phyloP scores from a whole-genome alignment of 371 early-diverging fungal genomes.

The Syncephalis fuscata region DNA sequence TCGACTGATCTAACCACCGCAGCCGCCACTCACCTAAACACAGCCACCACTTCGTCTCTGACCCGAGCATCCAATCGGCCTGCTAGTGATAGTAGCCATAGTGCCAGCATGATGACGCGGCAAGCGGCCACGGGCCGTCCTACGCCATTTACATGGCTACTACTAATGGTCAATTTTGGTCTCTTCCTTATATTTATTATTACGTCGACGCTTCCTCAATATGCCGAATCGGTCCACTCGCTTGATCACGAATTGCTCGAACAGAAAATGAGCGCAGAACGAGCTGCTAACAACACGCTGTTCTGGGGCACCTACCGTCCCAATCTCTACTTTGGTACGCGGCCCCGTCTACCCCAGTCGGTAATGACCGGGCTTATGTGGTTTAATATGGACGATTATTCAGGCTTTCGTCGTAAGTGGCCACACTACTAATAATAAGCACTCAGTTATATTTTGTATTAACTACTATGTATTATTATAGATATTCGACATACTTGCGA shows the following conservation, averaged over 20 bases:
- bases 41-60: no score
- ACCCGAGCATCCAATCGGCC: no score
- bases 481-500: conserved; percentile 80
- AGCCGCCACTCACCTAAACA: no score
- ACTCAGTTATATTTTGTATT: neutral
- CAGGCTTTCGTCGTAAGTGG: conserved; percentile 29
- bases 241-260: neutral
- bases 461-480: conserved; percentile 6
- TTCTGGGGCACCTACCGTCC: conserved; percentile 92
- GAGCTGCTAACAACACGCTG: conserved; percentile 8
- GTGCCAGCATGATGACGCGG: no score
- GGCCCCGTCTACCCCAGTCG: conserved; percentile 58
- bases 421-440: neutral
- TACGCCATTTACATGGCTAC: no score
- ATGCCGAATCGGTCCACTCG: no score
- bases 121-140: no score
- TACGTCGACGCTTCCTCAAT: no score
- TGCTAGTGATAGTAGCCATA: no score
- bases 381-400: conserved; percentile 52
- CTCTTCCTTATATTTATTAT: no score
- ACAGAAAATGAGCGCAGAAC: neutral
- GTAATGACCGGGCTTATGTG: conserved; percentile 84
- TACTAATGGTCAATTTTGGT: no score
- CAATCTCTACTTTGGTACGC: conserved; percentile 88
- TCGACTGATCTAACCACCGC: no score